Evolutionary conservation across 75 land plant genomes (phyloP).

Genomic region (Cryptomeria japonica): DNA sequence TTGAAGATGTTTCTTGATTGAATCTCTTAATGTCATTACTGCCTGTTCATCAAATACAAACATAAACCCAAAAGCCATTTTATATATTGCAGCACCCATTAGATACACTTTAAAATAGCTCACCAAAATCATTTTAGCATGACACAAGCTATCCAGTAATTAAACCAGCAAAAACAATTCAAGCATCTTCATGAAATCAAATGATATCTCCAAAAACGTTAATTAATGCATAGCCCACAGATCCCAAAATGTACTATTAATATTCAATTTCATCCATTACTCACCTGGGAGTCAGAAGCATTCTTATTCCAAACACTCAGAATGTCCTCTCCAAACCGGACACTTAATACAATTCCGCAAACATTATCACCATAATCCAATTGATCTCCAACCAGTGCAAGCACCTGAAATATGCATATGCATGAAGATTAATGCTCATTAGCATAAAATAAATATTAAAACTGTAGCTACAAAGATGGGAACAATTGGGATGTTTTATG

Average conservation of each 20-base stretch:
- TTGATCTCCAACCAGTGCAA: slow-evolving; percentile 96
- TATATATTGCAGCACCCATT: background rate
- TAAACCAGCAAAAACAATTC: background rate
- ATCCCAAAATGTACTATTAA: background rate
- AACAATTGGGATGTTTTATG: background rate
- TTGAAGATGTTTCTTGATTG: slow-evolving; percentile 86
- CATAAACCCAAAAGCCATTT: background rate
- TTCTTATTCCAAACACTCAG: slow-evolving; percentile 96
- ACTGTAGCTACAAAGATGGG: background rate
- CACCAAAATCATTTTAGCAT: background rate
- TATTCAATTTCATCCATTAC: slow-evolving; percentile 1
- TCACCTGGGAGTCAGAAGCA: slow-evolving; percentile 94
- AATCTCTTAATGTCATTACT: slow-evolving; percentile 90
- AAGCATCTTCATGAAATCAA: background rate
- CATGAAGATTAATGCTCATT: background rate
- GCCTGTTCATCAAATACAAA: slow-evolving; percentile 47
- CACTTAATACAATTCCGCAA: slow-evolving; percentile 95
- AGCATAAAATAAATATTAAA: background rate
- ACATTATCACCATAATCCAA: slow-evolving; percentile 90
- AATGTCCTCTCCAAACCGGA: slow-evolving; percentile 94
- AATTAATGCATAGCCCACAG: background rate
- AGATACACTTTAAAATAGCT: background rate
- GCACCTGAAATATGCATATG: slow-evolving; percentile 44
- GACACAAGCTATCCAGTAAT: background rate
- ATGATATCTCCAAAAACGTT: background rate